Evolutionary conservation across 306 rosid species (phyloP).

Genomic region (Mimosa bimucronata): DNA sequence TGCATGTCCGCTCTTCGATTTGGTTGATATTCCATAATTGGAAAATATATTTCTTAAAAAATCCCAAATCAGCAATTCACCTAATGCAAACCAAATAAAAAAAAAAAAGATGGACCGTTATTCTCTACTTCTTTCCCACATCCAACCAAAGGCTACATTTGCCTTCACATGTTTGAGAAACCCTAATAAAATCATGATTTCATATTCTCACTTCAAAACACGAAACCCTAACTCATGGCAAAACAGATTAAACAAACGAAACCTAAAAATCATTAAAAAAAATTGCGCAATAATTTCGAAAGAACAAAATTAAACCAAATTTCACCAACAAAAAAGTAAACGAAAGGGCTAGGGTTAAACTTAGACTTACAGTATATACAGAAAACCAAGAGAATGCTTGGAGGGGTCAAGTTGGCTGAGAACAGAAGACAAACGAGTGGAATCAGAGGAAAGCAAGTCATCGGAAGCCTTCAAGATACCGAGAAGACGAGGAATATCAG

Average conservation of each 20-base stretch:
- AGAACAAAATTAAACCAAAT: too few species aligned
- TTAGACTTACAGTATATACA: constrained; percentile 64
- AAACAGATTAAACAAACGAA: neutral
- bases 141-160: neutral
- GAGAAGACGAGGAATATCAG: constrained; percentile 61
- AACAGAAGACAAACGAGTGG: constrained; percentile 57
- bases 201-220: neutral
- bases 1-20: neutral
- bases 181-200: neutral
- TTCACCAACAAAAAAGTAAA: too few species aligned
- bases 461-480: constrained; percentile 63
- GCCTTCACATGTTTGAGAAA: neutral
- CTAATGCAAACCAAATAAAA: neutral
- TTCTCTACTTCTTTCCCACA: neutral
- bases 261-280: neutral
- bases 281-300: neutral
- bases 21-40: neutral
- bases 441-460: constrained; percentile 61
- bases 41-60: neutral
- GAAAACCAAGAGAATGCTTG: constrained; percentile 73
- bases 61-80: neutral
- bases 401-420: constrained; percentile 72
- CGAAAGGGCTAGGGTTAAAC: neutral
- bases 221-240: neutral
- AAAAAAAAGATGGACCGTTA: neutral